Conservation (phyloP, 805 yeast genomes). For the Candida rishiriensis region DNA sequence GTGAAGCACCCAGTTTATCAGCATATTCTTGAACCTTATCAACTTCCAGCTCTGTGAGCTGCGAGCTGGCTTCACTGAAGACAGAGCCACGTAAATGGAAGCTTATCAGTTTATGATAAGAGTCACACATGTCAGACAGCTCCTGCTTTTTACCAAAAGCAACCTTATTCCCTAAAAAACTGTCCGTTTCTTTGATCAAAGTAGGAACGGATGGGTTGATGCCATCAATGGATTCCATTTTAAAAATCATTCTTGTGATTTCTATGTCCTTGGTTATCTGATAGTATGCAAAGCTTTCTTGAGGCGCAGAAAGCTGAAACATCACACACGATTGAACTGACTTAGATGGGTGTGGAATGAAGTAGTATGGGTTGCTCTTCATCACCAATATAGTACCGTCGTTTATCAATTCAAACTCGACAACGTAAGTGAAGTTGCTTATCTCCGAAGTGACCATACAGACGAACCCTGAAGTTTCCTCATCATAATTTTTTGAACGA, state of each 20-base stretch:
- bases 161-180: too few species aligned
- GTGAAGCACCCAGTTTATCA: slow-evolving; percentile 12
- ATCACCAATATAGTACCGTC: slow-evolving; percentile 8
- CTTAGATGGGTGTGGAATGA: slow-evolving; percentile 17
- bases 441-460: slow-evolving; percentile 30
- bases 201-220: background rate
- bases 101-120: background rate
- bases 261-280: slow-evolving; percentile 17
- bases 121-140: too few species aligned
- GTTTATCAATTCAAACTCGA: slow-evolving; percentile 22
- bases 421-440: slow-evolving; percentile 24
- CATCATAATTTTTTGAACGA: background rate
- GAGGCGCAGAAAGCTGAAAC: background rate
- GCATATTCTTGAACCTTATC: slow-evolving; percentile 26
- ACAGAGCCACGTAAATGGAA: background rate
- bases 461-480: slow-evolving; percentile 5
- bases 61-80: background rate
- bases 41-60: slow-evolving; percentile 5
- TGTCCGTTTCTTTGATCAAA: background rate
- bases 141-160: too few species aligned
- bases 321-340: slow-evolving; percentile 14
- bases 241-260: slow-evolving; percentile 14
- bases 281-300: slow-evolving; percentile 5
- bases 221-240: background rate
- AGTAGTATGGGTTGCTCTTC: slow-evolving; percentile 22